A percentile compares a stretch with the other conserved stretches of the same genome.
Conservation (phyloP, 139 green algal species). For the Chlamydomonas asymmetrica region DNA sequence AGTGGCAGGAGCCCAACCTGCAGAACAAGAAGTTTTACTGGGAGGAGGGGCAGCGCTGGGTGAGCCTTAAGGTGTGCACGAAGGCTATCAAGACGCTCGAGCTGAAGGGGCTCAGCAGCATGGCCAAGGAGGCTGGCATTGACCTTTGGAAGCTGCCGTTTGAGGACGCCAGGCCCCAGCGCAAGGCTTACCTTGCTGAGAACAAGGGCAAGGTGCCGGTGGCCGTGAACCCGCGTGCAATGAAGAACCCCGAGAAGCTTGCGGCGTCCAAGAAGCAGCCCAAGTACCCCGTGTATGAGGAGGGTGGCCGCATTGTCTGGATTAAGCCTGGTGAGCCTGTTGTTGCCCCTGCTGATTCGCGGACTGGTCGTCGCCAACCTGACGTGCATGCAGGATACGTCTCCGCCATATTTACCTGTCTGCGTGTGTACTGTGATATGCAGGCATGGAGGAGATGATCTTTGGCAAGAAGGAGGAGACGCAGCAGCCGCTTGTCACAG, state of each 20-base stretch:
- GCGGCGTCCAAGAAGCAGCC: slow-evolving; percentile 74
- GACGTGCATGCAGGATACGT: not conserved
- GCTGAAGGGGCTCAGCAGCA: slow-evolving; percentile 86
- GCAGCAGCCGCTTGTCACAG: not conserved
- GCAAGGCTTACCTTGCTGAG: slow-evolving; percentile 63
- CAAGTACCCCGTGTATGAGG: slow-evolving; percentile 58
- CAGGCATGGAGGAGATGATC: slow-evolving; percentile 23
- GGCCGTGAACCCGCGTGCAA: slow-evolving; percentile 54
- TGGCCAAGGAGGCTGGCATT: slow-evolving; percentile 89
- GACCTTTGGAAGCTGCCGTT: slow-evolving; percentile 89
- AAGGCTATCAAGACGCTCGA: slow-evolving; percentile 80
- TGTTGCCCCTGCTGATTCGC: not conserved
- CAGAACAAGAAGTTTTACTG: slow-evolving; percentile 84
- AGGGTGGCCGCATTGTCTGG: slow-evolving; percentile 60
- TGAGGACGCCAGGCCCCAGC: slow-evolving; percentile 63
- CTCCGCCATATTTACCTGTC: not conserved
- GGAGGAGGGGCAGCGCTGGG: slow-evolving; percentile 73
- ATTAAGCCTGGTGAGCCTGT: slow-evolving; percentile 49
- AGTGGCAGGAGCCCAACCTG: slow-evolving; percentile 95
- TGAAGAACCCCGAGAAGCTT: slow-evolving; percentile 92
- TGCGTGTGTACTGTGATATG: not conserved
- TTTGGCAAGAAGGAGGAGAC: slow-evolving; percentile 35
- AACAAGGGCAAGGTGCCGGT: slow-evolving; percentile 54
- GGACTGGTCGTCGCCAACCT: too few relatives aligned
- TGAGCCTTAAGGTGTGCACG: slow-evolving; percentile 78